Evolutionary conservation across 495 filamentous ascomycete genomes (phyloP), one percentile per base, ranked within the genome.

Genomic region (Penicillium coffeae): DNA sequence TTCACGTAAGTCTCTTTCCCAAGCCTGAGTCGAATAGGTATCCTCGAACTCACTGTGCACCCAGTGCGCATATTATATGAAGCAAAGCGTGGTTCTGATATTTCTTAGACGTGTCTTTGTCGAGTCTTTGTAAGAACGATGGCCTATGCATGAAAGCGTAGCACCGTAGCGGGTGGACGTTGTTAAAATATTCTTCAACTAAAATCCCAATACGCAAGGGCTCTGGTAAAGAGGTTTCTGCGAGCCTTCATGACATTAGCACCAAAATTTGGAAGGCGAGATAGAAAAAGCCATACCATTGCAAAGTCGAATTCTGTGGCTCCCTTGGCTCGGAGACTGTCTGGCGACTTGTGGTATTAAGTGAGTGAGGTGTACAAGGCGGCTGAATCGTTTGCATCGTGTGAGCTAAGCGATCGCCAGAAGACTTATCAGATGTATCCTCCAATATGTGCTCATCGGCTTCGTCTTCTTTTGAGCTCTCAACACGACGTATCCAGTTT

Each of bases 131-230:
- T 6, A 67, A 45, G 19, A 70, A 68, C 3, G 63, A 61, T 2
- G 67, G 67, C 36, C 60, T 60, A 27, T 70, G 65, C 2, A 67
- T 62, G 25, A 70, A 70, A 5, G 60, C 65, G 40, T 65, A 70
- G 38, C 63, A 68, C 9, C 67, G 54, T 12, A 70, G 43, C 8
- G 63, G 63, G 33, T 70, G 67, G n/a, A 70, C 46, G 36, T 70
- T 66, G 22, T 60, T 56, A 27, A 69, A 69, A 38, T 69, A 70
- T 16, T 65, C 55, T 21, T 70, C 62, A 15, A 65, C 61, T 9
- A 69, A 46, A 14, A 58, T 42, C 14, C 49, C 35, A 4, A 67
- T 52, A 12, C 55, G 56, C n/a, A 49, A 45, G 30, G 42, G 34
- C 8, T 42, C 50, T 5, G 65, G 63, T 6, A 70, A 37, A 13